These are phyloP conservation scores for Delphinella strobiligena DNA, from an alignment of 2,329 filamentous ascomycete species.

Conservation along the genomic window DNA sequence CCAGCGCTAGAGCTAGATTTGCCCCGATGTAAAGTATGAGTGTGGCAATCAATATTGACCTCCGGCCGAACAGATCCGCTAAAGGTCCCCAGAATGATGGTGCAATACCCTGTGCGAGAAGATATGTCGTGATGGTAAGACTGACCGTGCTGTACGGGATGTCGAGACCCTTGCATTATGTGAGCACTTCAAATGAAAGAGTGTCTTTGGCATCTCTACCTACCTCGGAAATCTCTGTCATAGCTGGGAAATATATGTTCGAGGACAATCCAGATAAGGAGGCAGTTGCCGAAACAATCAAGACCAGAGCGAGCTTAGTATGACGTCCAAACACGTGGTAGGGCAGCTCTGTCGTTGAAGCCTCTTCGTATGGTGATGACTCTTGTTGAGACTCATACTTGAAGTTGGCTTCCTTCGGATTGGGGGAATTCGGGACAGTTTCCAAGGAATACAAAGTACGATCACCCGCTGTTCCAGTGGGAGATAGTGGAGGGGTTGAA, in stretches of 20 bases:
- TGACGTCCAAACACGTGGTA: neutral
- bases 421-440: no score
- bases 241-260: constrained; percentile 33
- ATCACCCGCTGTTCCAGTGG: no score
- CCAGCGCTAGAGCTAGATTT: constrained; percentile 29
- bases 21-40: constrained; percentile 31
- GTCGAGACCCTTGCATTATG: constrained; percentile 9
- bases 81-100: constrained; percentile 41
- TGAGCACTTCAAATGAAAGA: no score
- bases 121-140: constrained; percentile 11
- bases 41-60: constrained; percentile 38
- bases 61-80: constrained; percentile 37
- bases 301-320: neutral
- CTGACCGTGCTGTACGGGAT: constrained; percentile 9
- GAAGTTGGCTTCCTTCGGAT: no score
- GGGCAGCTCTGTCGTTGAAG: neutral
- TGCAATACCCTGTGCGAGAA: constrained; percentile 37
- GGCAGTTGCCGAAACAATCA: constrained; percentile 3
- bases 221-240: constrained; percentile 4
- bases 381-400: no score
- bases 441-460: no score
- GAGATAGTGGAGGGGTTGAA: no score
- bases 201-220: no score
- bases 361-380: no score
- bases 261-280: constrained; percentile 21